A percentile compares a stretch with the other conserved stretches of the same genome.
phyloP scores from a whole-genome alignment of 1,284 basidiomycete species.

The Austroboletus niveus region DNA sequence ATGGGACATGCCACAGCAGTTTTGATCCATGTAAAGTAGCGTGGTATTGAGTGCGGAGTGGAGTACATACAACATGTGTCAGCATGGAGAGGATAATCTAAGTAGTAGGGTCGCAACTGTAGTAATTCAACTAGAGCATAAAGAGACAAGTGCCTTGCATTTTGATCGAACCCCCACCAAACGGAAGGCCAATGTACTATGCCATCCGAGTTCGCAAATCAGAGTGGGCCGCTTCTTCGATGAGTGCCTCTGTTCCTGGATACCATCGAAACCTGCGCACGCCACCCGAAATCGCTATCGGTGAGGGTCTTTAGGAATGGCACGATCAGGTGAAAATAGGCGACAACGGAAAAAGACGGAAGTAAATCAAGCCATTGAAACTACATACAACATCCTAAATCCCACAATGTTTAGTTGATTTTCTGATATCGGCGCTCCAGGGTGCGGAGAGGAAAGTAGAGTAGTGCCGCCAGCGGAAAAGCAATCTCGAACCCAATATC shows the following conservation, averaged over 20 bases:
- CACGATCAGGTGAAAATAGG: background rate
- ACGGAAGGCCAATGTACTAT: background rate
- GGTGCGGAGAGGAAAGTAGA: constrained; percentile 58
- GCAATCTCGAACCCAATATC: constrained; percentile 80
- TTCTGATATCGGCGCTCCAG: constrained; percentile 40
- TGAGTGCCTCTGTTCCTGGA: constrained; percentile 16
- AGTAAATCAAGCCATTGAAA: constrained; percentile 4
- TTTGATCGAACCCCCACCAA: constrained; percentile 3
- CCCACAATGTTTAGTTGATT: constrained; percentile 14
- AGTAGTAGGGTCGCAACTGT: no score
- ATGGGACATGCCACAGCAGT: no score
- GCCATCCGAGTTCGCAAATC: background rate
- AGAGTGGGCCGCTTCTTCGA: constrained; percentile 5
- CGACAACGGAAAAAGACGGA: background rate
- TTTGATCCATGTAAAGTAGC: no score
- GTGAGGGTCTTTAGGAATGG: background rate
- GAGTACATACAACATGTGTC: no score
- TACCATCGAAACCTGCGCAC: constrained; percentile 18
- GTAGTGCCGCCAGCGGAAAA: constrained; percentile 49
- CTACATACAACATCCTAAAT: constrained; percentile 10
- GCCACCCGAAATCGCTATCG: no score
- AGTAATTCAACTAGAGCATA: background rate
- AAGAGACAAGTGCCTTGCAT: background rate
- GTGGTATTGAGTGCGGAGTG: no score
- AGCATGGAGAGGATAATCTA: no score